A percentile compares a stretch with the other conserved stretches of the same genome.
phyloP scores from a whole-genome alignment of 164 flowering plant species.

The Sedum album region DNA sequence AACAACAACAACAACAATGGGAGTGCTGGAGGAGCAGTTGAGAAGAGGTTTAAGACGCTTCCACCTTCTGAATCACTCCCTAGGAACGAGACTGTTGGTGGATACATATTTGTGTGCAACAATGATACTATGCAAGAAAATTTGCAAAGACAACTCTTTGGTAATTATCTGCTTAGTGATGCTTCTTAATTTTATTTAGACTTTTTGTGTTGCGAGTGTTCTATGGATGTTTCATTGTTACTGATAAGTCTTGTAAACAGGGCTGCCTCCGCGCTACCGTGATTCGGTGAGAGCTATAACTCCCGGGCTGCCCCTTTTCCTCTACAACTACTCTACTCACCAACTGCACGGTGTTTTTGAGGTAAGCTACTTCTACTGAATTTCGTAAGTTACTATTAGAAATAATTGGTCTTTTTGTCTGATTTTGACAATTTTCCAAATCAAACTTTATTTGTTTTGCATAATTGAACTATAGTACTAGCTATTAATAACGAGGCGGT shows the following conservation, averaged over 20 bases:
- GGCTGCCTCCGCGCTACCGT: constrained; percentile 84
- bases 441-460: too few relatives aligned
- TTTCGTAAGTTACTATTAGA: background rate
- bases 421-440: background rate
- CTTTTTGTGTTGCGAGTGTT: too few relatives aligned
- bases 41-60: constrained; percentile 90
- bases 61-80: constrained; percentile 85
- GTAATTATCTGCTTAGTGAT: constrained; percentile 26
- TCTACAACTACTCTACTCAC: constrained; percentile 96
- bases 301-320: constrained; percentile 94
- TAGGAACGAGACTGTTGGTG: constrained; percentile 75
- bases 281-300: constrained; percentile 93
- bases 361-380: constrained; percentile 18
- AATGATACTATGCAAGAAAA: constrained; percentile 96
- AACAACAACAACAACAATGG: constrained; percentile 16
- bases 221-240: background rate
- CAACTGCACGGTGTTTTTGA: constrained; percentile 96
- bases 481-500: background rate
- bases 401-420: background rate
- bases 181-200: background rate
- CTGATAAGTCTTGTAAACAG: constrained; percentile 23
- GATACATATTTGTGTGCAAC: constrained; percentile 95
- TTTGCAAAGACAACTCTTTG: constrained; percentile 80
- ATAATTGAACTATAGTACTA: background rate
- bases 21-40: constrained; percentile 28